Evolutionary conservation across 1,284 basidiomycete species (phyloP).

Genomic region (Microbotryomycetes sp.): DNA sequence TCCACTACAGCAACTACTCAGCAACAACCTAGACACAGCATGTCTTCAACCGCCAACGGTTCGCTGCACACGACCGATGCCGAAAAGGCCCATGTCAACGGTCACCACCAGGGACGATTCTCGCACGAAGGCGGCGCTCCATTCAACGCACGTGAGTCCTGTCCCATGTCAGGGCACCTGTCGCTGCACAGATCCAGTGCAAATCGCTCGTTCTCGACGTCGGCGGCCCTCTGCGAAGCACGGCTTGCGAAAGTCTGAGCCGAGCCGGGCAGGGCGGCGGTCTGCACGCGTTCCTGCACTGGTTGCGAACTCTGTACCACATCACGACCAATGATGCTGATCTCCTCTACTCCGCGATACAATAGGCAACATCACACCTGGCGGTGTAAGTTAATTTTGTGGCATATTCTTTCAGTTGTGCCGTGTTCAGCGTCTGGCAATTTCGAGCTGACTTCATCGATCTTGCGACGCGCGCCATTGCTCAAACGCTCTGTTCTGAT

Average conservation of each 20-base stretch:
- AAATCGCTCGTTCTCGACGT: not conserved
- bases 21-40: not conserved
- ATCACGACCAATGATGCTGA: not conserved
- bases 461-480: conserved; percentile 39
- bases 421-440: too few relatives aligned
- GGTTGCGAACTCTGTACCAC: too few relatives aligned
- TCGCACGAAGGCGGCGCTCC: conserved; percentile 2
- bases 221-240: not conserved
- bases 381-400: not conserved
- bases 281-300: too few relatives aligned
- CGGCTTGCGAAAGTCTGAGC: not conserved
- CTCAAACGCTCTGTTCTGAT: too few relatives aligned
- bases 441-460: conserved; percentile 42
- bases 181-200: not conserved
- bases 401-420: not conserved
- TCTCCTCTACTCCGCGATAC: not conserved
- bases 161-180: not conserved
- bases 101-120: not conserved
- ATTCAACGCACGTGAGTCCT: not conserved
- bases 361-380: conserved; percentile 11
- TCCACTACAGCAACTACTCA: not conserved
- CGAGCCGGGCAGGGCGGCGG: too few relatives aligned
- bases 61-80: not conserved
- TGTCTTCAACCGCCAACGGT: not conserved
- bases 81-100: not conserved